These are phyloP conservation scores for Thalassiosira mediterranea DNA, from an alignment of 352 stramenopile species.

Conservation along the genomic window DNA sequence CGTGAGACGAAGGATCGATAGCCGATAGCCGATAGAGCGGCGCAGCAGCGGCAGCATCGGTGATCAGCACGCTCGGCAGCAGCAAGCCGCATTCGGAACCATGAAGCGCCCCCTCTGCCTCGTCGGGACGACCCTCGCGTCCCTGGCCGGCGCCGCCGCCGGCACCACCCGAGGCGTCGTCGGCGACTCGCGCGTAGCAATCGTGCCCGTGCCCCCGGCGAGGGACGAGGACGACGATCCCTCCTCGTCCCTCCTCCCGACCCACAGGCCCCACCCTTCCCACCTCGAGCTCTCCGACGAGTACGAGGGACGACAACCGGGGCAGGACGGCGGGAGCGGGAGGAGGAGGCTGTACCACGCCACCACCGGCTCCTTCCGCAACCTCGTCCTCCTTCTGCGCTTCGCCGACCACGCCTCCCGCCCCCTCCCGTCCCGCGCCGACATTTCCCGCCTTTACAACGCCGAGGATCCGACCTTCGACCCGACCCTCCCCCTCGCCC, in stretches of 20 bases:
- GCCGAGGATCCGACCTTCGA: not conserved
- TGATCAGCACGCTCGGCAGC: too few relatives aligned
- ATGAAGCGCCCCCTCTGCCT: slow-evolving; percentile 26
- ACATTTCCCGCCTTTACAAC: slow-evolving; percentile 38
- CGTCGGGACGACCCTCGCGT: slow-evolving; percentile 11
- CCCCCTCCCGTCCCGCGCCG: slow-evolving; percentile 39
- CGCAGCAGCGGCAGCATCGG: too few relatives aligned
- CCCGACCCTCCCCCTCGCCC: not conserved
- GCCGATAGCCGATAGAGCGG: too few relatives aligned
- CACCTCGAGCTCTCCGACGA: not conserved
- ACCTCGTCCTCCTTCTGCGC: slow-evolving; percentile 70
- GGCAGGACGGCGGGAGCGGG: too few relatives aligned
- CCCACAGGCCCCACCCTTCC: not conserved
- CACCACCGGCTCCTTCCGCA: slow-evolving; percentile 30
- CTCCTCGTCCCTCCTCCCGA: not conserved
- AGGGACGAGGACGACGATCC: not conserved
- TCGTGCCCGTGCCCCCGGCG: not conserved
- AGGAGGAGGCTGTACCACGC: slow-evolving; percentile 3
- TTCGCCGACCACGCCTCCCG: slow-evolving; percentile 66
- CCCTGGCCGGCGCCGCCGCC: not conserved
- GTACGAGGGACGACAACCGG: not conserved
- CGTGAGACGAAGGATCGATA: too few relatives aligned
- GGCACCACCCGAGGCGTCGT: not conserved
- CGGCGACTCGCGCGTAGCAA: not conserved
- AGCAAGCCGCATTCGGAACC: too few relatives aligned